Conservation (phyloP, 2,329 filamentous ascomycete genomes). For the Ophiostoma tasmaniense region DNA sequence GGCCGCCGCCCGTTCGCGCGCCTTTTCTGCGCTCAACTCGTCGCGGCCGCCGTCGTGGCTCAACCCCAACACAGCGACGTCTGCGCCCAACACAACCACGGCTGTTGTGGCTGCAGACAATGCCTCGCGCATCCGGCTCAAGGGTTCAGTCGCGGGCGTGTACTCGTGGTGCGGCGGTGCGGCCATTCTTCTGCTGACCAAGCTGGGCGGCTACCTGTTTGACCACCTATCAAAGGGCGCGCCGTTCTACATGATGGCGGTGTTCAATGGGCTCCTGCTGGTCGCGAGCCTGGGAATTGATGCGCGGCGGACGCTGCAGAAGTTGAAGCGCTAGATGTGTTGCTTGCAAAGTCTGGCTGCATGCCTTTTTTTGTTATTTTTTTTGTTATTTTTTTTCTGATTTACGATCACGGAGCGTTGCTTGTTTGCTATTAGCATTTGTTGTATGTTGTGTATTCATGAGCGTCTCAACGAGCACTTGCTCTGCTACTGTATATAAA, state of each 20-base stretch:
- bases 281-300: slow-evolving; percentile 46
- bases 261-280: slow-evolving; percentile 70
- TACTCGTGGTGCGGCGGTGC: slow-evolving; percentile 87
- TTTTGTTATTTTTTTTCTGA: neutral
- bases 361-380: neutral
- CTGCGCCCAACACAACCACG: neutral
- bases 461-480: neutral
- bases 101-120: slow-evolving; percentile 18
- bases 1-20: slow-evolving; percentile 12
- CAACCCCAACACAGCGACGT: neutral
- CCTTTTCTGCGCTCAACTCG: slow-evolving; percentile 12
- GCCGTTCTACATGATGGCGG: slow-evolving; percentile 91
- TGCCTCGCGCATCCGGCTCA: slow-evolving; percentile 53
- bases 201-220: slow-evolving; percentile 79
- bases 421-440: neutral
- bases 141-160: slow-evolving; percentile 89
- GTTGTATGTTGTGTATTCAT: neutral
- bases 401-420: too few species aligned
- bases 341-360: neutral
- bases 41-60: neutral
- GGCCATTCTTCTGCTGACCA: slow-evolving; percentile 85
- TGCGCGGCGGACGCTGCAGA: slow-evolving; percentile 30
- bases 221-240: slow-evolving; percentile 65
- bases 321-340: slow-evolving; percentile 11
- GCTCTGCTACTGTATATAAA: neutral